Percentiles rank a stretch among this genome's conserved stretches.
phyloP scores from a whole-genome alignment of 805 yeast genomes.

The Cyberlindnera veronae region DNA sequence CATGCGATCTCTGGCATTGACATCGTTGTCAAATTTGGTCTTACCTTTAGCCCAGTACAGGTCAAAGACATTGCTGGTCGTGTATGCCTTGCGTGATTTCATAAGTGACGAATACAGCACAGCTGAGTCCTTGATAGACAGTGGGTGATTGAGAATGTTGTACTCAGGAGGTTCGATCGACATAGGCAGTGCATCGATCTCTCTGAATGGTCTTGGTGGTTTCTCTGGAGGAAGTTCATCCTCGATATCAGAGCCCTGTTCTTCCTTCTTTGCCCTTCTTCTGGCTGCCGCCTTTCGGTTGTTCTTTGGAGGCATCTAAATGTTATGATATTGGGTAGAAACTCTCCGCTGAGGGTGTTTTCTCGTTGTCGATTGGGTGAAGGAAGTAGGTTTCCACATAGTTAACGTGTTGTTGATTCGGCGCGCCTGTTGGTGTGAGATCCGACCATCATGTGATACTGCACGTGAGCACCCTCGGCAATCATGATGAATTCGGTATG shows the following conservation, averaged over 20 bases:
- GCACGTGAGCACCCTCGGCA: not conserved
- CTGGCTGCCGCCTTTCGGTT: constrained; percentile 15
- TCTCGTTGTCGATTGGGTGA: too few species aligned
- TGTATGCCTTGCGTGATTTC: constrained; percentile 68
- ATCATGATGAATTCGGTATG: not conserved
- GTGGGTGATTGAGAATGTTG: constrained; percentile 57
- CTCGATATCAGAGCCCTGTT: constrained; percentile 25
- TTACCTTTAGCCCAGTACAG: constrained; percentile 75
- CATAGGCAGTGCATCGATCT: constrained; percentile 63
- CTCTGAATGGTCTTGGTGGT: constrained; percentile 56
- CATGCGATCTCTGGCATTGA: constrained; percentile 81
- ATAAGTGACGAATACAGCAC: constrained; percentile 68
- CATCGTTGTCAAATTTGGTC: constrained; percentile 37
- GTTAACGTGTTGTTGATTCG: too few species aligned
- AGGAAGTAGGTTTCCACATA: too few species aligned
- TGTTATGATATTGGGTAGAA: not conserved
- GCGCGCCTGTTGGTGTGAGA: too few species aligned
- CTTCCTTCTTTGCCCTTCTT: constrained; percentile 15
- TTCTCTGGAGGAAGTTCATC: constrained; percentile 25
- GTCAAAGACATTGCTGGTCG: constrained; percentile 64
- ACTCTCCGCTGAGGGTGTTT: not conserved
- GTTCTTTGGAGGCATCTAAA: constrained; percentile 26
- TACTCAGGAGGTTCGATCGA: constrained; percentile 63
- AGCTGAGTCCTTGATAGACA: constrained; percentile 69
- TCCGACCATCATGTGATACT: too few species aligned